phyloP scores from a whole-genome alignment of 2,329 filamentous ascomycete species.

The Colletotrichum costaricense region DNA sequence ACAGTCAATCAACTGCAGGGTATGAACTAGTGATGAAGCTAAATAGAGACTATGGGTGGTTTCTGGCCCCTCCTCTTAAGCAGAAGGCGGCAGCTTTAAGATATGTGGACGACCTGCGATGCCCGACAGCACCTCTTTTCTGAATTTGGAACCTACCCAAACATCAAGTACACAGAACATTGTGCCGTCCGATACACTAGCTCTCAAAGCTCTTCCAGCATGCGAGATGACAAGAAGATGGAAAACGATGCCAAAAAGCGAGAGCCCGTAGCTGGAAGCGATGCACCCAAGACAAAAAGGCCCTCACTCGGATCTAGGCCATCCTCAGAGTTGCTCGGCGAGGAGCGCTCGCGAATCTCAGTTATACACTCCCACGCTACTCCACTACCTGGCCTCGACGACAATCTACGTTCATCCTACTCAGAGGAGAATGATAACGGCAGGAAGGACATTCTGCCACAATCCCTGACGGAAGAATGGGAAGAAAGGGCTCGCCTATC shows the following conservation, averaged over 20 bases:
- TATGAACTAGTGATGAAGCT: neutral
- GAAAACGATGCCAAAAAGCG: neutral
- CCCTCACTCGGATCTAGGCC: neutral
- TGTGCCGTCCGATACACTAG: too few relatives aligned
- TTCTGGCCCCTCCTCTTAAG: neutral
- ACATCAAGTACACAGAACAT: neutral
- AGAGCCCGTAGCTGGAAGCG: neutral
- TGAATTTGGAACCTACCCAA: neutral
- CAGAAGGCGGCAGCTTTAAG: neutral
- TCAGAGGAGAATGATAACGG: slow-evolving; percentile 17
- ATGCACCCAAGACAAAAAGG: neutral
- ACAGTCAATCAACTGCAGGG: too few relatives aligned
- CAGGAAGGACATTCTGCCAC: neutral
- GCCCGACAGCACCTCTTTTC: neutral
- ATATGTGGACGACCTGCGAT: neutral
- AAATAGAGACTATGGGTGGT: neutral
- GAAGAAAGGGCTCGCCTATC: slow-evolving; percentile 12
- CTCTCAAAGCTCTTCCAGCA: neutral
- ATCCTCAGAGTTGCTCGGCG: slow-evolving; percentile 24
- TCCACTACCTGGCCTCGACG: neutral
- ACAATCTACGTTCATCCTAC: neutral
- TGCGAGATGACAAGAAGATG: neutral
- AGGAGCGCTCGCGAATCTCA: slow-evolving; percentile 16
- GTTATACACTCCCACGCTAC: neutral
- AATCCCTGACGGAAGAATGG: slow-evolving; percentile 17